Conservation (phyloP, 2,329 filamentous ascomycete genomes). For the Venturia asperata region DNA sequence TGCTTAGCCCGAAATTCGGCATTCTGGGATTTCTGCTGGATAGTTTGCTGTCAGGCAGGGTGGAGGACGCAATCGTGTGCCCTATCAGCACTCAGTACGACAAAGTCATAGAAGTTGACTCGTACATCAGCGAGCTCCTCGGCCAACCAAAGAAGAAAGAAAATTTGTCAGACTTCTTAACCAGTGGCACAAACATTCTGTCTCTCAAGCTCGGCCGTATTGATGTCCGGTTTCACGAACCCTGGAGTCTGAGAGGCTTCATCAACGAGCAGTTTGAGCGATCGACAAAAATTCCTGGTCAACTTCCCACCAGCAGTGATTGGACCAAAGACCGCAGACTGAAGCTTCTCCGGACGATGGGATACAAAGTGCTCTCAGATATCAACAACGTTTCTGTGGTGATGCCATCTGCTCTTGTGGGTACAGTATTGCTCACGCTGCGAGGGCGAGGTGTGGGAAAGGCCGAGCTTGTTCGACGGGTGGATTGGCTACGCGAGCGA, state of each 20-base stretch:
- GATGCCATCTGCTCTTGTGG: slow-evolving; percentile 95
- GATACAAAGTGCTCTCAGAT: slow-evolving; percentile 85
- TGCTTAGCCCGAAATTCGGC: slow-evolving; percentile 89
- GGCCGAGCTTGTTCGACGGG: slow-evolving; percentile 71
- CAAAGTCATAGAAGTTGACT: slow-evolving; percentile 96
- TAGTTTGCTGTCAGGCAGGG: slow-evolving; percentile 77
- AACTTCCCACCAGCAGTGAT: slow-evolving; percentile 33
- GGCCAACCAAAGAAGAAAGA: slow-evolving; percentile 95
- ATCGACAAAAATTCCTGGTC: slow-evolving; percentile 43
- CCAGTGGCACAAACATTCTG: slow-evolving; percentile 70
- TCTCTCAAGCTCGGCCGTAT: slow-evolving; percentile 85
- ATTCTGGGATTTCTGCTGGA: slow-evolving; percentile 90
- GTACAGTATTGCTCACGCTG: slow-evolving; percentile 84
- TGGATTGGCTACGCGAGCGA: slow-evolving; percentile 81
- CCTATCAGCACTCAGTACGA: slow-evolving; percentile 97
- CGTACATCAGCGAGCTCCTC: slow-evolving; percentile 88
- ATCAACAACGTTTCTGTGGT: slow-evolving; percentile 96
- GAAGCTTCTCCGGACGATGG: slow-evolving; percentile 74
- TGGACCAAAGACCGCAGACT: slow-evolving; percentile 51
- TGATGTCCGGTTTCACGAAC: slow-evolving; percentile 92
- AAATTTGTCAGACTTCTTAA: slow-evolving; percentile 83
- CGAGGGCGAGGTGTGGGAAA: slow-evolving; percentile 88
- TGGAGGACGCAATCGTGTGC: slow-evolving; percentile 86
- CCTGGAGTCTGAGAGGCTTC: slow-evolving; percentile 83
- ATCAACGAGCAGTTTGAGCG: slow-evolving; percentile 66